Evolutionary conservation across 352 stramenopile genomes (phyloP).

Genomic region (Peronospora belbahrii): DNA sequence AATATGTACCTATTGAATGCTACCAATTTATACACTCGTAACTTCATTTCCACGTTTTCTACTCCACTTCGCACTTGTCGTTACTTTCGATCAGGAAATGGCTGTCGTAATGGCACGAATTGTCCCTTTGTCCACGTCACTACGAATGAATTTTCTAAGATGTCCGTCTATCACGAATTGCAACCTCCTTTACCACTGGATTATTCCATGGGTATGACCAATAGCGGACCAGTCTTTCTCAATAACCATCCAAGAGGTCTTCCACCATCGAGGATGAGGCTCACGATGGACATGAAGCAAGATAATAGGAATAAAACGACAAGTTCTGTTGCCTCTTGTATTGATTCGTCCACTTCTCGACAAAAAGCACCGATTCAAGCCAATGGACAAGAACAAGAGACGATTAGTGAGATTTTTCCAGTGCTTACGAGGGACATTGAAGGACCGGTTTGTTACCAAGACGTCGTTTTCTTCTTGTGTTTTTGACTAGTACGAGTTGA

Average conservation of each 20-base stretch:
- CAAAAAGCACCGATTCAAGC: constrained; percentile 53
- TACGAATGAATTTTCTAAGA: constrained; percentile 2
- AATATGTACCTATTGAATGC: constrained; percentile 16
- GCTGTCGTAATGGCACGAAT: constrained; percentile 60
- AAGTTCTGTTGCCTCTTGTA: background rate
- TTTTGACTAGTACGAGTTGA: background rate
- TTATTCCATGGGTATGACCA: constrained; percentile 16
- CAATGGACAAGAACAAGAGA: constrained; percentile 60
- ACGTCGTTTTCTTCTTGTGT: background rate
- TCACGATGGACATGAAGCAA: constrained; percentile 1
- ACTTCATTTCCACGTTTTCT: constrained; percentile 4
- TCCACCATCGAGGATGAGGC: constrained; percentile 21
- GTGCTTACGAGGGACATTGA: constrained; percentile 72
- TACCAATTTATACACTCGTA: constrained; percentile 35
- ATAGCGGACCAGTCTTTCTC: constrained; percentile 24
- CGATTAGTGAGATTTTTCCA: constrained; percentile 68
- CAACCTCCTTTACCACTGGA: constrained; percentile 14
- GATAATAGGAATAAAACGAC: constrained; percentile 20
- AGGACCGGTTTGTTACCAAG: constrained; percentile 37
- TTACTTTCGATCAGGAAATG: constrained; percentile 43
- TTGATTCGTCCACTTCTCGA: constrained; percentile 1
- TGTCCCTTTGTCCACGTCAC: constrained; percentile 47
- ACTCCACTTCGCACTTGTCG: constrained; percentile 29
- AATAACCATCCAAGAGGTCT: constrained; percentile 25
- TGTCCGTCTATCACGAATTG: background rate